Base-by-base conservation (phyloP, 495 filamentous ascomycete species). In the Corynascus novoguineensis region DNA sequence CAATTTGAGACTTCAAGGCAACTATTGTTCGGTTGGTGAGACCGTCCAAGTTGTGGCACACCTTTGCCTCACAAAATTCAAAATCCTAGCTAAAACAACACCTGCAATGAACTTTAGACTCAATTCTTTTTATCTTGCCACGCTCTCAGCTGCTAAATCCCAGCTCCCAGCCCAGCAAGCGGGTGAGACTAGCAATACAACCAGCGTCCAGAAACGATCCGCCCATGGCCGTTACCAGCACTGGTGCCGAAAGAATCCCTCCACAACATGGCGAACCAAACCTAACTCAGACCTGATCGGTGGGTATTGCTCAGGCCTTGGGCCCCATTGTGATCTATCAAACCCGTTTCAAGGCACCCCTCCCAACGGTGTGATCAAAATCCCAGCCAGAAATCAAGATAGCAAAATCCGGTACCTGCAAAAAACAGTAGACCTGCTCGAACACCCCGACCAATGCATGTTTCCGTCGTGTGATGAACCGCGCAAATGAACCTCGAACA, bases 371-470 rank as follows among this genome's bases (percentile, higher is more conserved):
- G 17, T 34, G 42, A 45, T 35, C 21, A 25, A 52, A 57, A 59
- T 35, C 22, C 34, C 24, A 47, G 46, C 14, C 28, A 54, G 41
- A 51, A 42, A 25, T 7, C 32, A 34, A 9, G 41, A 50, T 8
- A 58, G 49, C 6, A 62, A 50, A 59, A 46, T 6, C 37, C 28
- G 51, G 32, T 44, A 32, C 45, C 51, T 54, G 34, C 15, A 60
- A 64, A 60, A 53, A n/a, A n/a, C n/a, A n/a, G 31, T 38, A 65
- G 59, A 32, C 55, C 55, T 52, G 51, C 55, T 48, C 50, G 63
- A 65, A 68, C 59, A 64, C 64, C 68, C 61, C 56, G 57, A 38
- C 59, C 67, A 59, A 70, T 70, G 68, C 67, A 69, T 66, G 53
- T 53, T 64, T 63, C 58, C 40, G 60, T 68, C 60, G 61, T 66